These are phyloP conservation scores for Trapa incisa DNA, from an alignment of 345 rosid species.

Conservation along the genomic window DNA sequence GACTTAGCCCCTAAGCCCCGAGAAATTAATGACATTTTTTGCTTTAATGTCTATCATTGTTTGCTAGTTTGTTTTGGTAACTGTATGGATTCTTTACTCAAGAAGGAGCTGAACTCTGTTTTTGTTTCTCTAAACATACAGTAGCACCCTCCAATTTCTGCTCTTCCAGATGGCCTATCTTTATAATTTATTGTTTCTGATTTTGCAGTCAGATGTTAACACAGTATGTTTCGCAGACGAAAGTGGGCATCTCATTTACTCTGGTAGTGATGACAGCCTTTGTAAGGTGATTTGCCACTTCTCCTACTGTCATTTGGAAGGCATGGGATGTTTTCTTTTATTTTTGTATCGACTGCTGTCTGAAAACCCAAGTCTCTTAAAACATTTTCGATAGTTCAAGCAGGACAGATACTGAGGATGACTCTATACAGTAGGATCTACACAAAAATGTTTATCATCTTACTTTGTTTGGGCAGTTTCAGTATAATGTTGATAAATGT, in stretches of 20 bases:
- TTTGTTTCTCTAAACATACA: not conserved
- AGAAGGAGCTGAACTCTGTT: not conserved
- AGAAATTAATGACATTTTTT: not conserved
- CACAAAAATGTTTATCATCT: not conserved
- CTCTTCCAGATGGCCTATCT: not conserved
- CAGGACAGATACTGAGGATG: not conserved
- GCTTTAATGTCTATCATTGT: not conserved
- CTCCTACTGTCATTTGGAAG: not conserved
- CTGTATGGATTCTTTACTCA: not conserved
- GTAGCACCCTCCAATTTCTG: not conserved
- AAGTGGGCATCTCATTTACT: conserved; percentile 48
- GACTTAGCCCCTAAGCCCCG: not conserved
- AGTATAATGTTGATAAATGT: not conserved
- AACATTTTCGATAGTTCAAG: not conserved
- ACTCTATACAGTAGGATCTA: not conserved
- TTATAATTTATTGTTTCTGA: not conserved
- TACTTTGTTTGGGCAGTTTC: not conserved
- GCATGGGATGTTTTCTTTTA: not conserved
- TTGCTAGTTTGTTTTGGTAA: not conserved
- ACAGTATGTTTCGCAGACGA: conserved; percentile 70
- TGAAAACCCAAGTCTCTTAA: not conserved
- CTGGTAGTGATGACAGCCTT: conserved; percentile 54
- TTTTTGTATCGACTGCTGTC: not conserved
- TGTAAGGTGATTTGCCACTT: conserved; percentile 34
- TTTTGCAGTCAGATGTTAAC: conserved; percentile 52